These are phyloP conservation scores for Myochromella boudieri DNA, from an alignment of 768 basidiomycete species.

Conservation along the genomic window DNA sequence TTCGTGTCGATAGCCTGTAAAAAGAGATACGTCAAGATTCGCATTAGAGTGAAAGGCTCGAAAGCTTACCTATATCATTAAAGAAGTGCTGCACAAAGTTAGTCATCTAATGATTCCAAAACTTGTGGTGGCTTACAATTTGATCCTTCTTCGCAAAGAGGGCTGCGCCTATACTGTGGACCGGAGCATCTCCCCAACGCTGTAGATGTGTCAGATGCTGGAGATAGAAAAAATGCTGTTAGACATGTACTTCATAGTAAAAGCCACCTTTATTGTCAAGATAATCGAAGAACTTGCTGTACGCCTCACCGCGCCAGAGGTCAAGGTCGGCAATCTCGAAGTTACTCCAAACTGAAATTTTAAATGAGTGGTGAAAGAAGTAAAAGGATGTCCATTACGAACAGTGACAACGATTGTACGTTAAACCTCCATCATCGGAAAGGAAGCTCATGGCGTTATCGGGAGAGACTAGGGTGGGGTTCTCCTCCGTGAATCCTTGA, in stretches of 20 bases:
- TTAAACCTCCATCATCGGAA: constrained; percentile 71
- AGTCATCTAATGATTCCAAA: neutral
- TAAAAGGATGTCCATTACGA: constrained; percentile 20
- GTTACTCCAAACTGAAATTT: constrained; percentile 78
- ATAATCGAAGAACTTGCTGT: constrained; percentile 80
- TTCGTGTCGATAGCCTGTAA: constrained; percentile 72
- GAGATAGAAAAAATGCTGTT: neutral
- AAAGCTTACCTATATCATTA: constrained; percentile 69
- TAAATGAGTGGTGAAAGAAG: neutral
- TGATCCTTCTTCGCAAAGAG: constrained; percentile 87
- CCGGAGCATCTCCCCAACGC: constrained; percentile 93
- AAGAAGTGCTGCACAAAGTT: constrained; percentile 69
- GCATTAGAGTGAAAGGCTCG: neutral
- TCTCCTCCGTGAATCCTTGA: constrained; percentile 70
- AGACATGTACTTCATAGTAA: constrained; percentile 78
- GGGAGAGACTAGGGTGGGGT: constrained; percentile 59
- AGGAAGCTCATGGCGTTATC: constrained; percentile 83
- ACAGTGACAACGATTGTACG: constrained; percentile 81
- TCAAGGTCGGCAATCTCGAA: constrained; percentile 89
- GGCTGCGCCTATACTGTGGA: constrained; percentile 89
- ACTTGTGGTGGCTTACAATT: constrained; percentile 41
- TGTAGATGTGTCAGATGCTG: constrained; percentile 24
- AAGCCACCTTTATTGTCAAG: constrained; percentile 82
- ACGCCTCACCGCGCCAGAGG: constrained; percentile 83
- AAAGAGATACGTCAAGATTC: neutral